Percentiles rank a stretch among this genome's conserved stretches.
Conservation (phyloP, 257 asterid species). For the Nicotiana tomentosiformis region DNA sequence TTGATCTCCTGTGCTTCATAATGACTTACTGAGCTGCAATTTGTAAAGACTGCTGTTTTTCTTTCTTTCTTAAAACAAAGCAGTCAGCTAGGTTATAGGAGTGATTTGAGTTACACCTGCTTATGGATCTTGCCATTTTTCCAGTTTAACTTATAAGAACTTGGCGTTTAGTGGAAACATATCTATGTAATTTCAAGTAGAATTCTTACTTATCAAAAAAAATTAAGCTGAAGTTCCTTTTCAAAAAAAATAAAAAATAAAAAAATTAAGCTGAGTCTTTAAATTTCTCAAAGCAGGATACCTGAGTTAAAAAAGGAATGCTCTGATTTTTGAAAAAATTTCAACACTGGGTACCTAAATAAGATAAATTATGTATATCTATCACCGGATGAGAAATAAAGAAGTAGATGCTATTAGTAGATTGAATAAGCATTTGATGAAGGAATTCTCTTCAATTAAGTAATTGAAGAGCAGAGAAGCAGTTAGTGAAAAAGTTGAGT, state of each 20-base stretch:
- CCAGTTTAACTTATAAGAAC: not conserved
- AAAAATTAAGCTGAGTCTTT: not conserved
- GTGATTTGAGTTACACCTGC: not conserved
- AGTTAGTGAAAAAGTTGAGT: not conserved
- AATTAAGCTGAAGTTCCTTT: not conserved
- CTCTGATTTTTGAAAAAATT: not conserved
- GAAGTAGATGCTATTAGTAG: not conserved
- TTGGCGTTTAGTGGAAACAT: not conserved
- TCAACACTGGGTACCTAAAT: not conserved
- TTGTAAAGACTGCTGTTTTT: not conserved
- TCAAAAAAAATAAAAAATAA: too few relatives aligned
- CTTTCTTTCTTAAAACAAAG: not conserved
- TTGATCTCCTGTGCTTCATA: not conserved
- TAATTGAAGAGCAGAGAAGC: not conserved
- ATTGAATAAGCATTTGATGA: not conserved
- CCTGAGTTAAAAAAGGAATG: not conserved
- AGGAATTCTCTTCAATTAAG: not conserved
- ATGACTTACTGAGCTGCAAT: not conserved
- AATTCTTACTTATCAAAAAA: not conserved
- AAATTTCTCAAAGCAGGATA: not conserved
- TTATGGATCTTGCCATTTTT: slow-evolving; percentile 1
- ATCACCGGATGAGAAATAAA: not conserved
- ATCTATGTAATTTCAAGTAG: not conserved
- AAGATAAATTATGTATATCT: not conserved
- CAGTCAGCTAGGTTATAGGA: not conserved